A percentile compares a stretch with the other conserved stretches of the same genome.
Conservation (phyloP, 352 stramenopile genomes). For the Phytophthora citrophthora region DNA sequence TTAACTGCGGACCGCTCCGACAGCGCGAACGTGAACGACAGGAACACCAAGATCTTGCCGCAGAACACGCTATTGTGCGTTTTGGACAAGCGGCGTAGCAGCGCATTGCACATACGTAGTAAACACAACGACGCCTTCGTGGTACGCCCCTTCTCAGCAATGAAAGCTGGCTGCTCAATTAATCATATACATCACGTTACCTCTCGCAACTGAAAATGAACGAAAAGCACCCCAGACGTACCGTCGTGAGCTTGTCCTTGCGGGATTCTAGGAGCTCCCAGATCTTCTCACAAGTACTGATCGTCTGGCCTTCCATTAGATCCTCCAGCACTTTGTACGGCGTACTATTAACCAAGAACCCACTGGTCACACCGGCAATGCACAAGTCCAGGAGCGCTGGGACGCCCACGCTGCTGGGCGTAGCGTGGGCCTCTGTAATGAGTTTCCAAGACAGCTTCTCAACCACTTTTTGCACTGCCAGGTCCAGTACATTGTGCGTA, state of each 20-base stretch:
- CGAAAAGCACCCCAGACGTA: slow-evolving; percentile 11
- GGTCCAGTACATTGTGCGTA: slow-evolving; percentile 69
- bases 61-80: slow-evolving; percentile 92
- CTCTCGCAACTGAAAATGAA: slow-evolving; percentile 1
- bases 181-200: slow-evolving; percentile 7
- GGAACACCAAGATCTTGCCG: slow-evolving; percentile 86
- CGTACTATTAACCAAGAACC: slow-evolving; percentile 70
- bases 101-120: slow-evolving; percentile 83
- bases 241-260: slow-evolving; percentile 75
- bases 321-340: slow-evolving; percentile 89
- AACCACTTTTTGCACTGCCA: slow-evolving; percentile 85
- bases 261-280: slow-evolving; percentile 84
- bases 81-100: slow-evolving; percentile 86
- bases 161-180: slow-evolving; percentile 59
- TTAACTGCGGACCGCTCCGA: slow-evolving; percentile 89
- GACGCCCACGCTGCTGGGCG: slow-evolving; percentile 62
- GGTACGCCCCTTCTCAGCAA: slow-evolving; percentile 63
- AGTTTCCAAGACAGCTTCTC: slow-evolving; percentile 81
- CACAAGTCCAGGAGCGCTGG: slow-evolving; percentile 81
- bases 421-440: slow-evolving; percentile 63
- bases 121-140: slow-evolving; percentile 86
- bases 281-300: slow-evolving; percentile 85
- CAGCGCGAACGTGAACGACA: slow-evolving; percentile 87
- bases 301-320: slow-evolving; percentile 88
- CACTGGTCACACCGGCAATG: slow-evolving; percentile 73